phyloP scores from a whole-genome alignment of 75 land plant species.

The Pinus taeda region DNA sequence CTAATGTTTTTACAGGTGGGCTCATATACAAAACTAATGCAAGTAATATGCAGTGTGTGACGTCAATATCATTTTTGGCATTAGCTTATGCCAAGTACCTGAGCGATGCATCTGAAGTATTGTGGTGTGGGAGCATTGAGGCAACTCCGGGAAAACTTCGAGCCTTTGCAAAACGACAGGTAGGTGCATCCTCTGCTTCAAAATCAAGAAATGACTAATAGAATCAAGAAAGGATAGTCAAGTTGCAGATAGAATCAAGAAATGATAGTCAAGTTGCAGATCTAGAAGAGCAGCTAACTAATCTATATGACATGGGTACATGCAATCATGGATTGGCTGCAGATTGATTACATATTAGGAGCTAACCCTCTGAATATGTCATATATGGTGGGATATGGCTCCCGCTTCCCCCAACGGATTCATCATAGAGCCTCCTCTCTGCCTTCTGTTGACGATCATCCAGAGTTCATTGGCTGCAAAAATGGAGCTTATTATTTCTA shows the following conservation, averaged over 20 bases:
- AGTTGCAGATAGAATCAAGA: background rate
- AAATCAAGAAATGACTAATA: background rate
- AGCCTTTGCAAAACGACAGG: conserved; percentile 58
- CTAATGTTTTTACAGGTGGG: conserved; percentile 53
- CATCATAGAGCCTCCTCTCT: conserved; percentile 91
- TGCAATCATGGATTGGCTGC: background rate
- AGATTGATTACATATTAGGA: conserved; percentile 91
- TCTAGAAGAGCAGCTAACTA: background rate
- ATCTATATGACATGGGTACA: background rate
- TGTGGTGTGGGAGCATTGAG: conserved; percentile 43
- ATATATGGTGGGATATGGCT: conserved; percentile 94
- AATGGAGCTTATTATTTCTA: conserved; percentile 53
- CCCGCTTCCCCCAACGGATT: conserved; percentile 55
- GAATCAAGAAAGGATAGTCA: background rate
- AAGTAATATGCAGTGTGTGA: conserved; percentile 78
- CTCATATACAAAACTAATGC: conserved; percentile 59
- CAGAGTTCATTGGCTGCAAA: conserved; percentile 41
- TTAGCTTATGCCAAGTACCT: conserved; percentile 75
- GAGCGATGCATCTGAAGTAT: conserved; percentile 11
- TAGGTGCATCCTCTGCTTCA: background rate
- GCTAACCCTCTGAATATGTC: conserved; percentile 71
- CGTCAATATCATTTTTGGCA: conserved; percentile 68
- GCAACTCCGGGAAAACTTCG: conserved; percentile 42
- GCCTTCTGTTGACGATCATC: conserved; percentile 47
- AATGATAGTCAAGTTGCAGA: background rate